Base-by-base conservation (phyloP, 495 filamentous ascomycete species). In the Staphylotrichum tortipilum region DNA sequence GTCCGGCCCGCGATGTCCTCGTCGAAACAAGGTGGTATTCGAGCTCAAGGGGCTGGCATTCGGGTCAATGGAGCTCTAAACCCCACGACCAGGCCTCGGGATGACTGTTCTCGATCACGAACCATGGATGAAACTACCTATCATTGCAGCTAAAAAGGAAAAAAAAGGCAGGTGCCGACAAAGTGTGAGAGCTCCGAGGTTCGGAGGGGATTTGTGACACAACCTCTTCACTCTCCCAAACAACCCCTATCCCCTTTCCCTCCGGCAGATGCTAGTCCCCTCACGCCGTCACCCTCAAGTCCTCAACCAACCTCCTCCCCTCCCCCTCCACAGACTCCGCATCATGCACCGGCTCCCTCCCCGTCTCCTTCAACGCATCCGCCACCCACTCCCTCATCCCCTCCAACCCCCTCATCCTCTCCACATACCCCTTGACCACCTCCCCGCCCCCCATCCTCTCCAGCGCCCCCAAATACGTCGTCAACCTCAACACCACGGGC, bases 401-500 rank as follows among this genome's bases (percentile, higher is more conserved):
- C 18, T 56, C 49, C 43, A 61, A 17, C 40, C 42, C 42, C 28
- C 55, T 11, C 14, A 66, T 54, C 38, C 44, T 28, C 19, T 47
- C 28, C 19, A 51, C 35, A 54, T 66, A 68, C 46, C 26, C 49
- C 40, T 17, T 54, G 14, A 47, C 59, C 49, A 23, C 22, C 39
- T 50, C 56, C 3, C n/a, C n/a, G n/a, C n/a, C n/a, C n/a, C 45
- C 36, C 18, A 63, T 22, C 23, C 28, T 41, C 7, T 56, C 56
- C 53, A 4, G 23, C 10, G 50, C 35, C 3, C 58, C 58, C 1
- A 61, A 44, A 47, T 59, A 67, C 7, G 63, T 66, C 54, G 57
- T 50, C 43, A 61, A 7, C 44, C 65, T 47, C 44, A 63, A 31
- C 31, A 57, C 65, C 7, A 72, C 65, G 0, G 70, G 69, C 59